A percentile compares a stretch with the other conserved stretches of the same genome.
Conservation (phyloP, 2,329 filamentous ascomycete species). For the Ilyonectria robusta region DNA sequence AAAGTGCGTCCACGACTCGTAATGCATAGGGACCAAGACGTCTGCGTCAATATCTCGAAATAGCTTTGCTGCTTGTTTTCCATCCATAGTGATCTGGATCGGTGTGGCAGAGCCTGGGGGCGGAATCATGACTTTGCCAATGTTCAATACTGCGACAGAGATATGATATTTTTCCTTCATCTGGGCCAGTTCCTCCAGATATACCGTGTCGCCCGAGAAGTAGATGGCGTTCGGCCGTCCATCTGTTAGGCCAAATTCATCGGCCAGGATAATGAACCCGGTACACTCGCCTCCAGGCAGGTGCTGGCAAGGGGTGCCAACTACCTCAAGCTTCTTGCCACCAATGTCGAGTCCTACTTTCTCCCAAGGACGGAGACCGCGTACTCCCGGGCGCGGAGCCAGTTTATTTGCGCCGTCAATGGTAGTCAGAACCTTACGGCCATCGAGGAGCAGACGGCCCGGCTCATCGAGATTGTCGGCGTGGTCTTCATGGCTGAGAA, state of each 20-base stretch:
- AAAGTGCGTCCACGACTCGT: conserved; percentile 13
- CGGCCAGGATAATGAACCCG: background rate
- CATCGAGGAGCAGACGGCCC: background rate
- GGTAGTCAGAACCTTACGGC: background rate
- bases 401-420: background rate
- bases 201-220: background rate
- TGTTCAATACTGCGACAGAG: background rate
- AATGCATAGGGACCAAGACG: conserved; percentile 3
- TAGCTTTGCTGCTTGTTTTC: conserved; percentile 1
- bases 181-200: background rate
- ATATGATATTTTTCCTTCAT: background rate
- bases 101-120: background rate
- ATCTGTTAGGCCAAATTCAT: background rate
- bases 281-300: background rate
- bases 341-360: background rate
- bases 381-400: background rate
- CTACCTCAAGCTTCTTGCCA: background rate
- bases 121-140: background rate
- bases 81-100: background rate
- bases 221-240: background rate
- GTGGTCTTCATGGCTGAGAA: background rate
- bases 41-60: conserved; percentile 6
- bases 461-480: background rate
- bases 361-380: background rate
- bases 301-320: background rate